A percentile compares a stretch with the other conserved stretches of the same genome.
phyloP scores from a whole-genome alignment of 441 rosid species.

The Jatropha multifida region DNA sequence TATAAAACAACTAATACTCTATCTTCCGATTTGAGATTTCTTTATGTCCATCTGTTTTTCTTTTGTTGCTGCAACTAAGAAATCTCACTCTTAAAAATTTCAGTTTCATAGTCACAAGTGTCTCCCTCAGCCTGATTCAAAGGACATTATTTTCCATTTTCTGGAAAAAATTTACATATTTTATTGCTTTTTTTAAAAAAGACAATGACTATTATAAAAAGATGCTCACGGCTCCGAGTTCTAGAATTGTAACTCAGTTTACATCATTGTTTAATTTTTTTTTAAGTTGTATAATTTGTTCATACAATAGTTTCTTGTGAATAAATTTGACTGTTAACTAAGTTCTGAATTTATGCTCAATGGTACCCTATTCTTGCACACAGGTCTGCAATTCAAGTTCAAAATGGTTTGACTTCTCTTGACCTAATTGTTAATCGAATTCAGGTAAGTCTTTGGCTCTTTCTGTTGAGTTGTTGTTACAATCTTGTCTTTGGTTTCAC shows the following conservation, averaged over 20 bases:
- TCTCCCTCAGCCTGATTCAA: background rate
- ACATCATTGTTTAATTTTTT: background rate
- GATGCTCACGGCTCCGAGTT: background rate
- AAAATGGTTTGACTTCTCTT: slow-evolving; percentile 46
- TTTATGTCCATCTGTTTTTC: background rate
- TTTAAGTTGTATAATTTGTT: too few relatives aligned
- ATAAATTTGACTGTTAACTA: background rate
- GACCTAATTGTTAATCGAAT: slow-evolving; percentile 52
- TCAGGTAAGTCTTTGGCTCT: slow-evolving; percentile 36
- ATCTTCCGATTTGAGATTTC: background rate
- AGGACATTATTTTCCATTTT: background rate
- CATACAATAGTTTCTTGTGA: slow-evolving; percentile 1
- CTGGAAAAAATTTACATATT: background rate
- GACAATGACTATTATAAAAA: background rate
- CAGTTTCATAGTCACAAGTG: background rate
- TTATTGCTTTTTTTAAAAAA: background rate
- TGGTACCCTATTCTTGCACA: slow-evolving; percentile 3
- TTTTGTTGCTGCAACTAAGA: background rate
- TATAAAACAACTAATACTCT: background rate
- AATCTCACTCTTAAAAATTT: background rate
- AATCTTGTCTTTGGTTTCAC: slow-evolving; percentile 7
- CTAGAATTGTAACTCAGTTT: background rate
- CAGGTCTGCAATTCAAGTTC: slow-evolving; percentile 60
- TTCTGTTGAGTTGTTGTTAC: background rate
- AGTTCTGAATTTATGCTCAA: slow-evolving; percentile 4